Base-by-base conservation (phyloP, 2,329 filamentous ascomycete genomes). In the Lecanoromycetidae sp. region DNA sequence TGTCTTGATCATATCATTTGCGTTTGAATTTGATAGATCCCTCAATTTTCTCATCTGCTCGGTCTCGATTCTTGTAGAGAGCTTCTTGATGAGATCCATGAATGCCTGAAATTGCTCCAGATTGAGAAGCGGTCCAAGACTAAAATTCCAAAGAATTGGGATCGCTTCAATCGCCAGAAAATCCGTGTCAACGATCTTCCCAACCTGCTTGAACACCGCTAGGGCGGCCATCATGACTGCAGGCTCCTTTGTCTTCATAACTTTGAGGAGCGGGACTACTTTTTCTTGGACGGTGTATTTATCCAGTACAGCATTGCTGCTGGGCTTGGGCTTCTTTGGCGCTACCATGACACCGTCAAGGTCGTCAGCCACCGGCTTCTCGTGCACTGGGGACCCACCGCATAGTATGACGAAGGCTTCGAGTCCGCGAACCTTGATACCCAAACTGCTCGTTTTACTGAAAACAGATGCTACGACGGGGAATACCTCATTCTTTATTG, bases 211-310 rank as follows among this genome's bases (percentile, higher is more conserved):
- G 54, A 96, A 79, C 1, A 95, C 87, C 46, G 81, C 82, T 27
- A 96, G 71, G 0, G 87, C 83, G 5, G 90, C 88, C 71, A 96
- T 84, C 85, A 96, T 96, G 8, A 98, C 91, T 6, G 87, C 88
- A 0, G 91, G 91, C 62, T 98, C 91, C 61, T 94, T 96, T 0
- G 91, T 98, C 66, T 94, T 96, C 68, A 98, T 96, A 2, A 74
- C 87, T 59, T 85, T 87, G 51, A 98, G 73, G 4, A 96, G 68
- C 0, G 91, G 91, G 0, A 96, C 77, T 27, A 98, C 84, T 68
- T 95, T 96, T 61, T 98, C 91, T 62, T 98, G 91, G 68, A 98
- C 90, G 0, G 91, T 96, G 60, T 91, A 96, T 63, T 96, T 96
- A 68, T 98, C 91, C 23, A 98, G 70, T 3, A 90, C 88, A 2